Evolutionary conservation across 257 asterid genomes (phyloP).

Genomic region (Paraleonurus japonicus): DNA sequence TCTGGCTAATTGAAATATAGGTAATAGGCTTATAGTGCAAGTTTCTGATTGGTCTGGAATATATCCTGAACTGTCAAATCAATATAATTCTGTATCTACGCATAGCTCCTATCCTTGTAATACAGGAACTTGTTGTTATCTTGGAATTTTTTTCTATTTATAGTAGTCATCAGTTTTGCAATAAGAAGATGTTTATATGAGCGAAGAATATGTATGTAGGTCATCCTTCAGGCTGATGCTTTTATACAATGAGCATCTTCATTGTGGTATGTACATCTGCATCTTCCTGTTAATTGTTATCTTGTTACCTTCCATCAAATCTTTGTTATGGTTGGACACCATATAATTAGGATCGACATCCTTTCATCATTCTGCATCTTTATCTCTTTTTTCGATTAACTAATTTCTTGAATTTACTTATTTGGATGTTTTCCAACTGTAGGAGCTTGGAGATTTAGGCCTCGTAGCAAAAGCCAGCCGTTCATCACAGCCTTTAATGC

Average conservation of each 20-base stretch:
- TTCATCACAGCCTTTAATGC: constrained; percentile 87
- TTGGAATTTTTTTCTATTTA: neutral
- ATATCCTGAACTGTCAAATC: neutral
- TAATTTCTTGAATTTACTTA: constrained; percentile 8
- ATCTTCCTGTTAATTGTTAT: too few relatives aligned
- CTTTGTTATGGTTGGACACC: constrained; percentile 1
- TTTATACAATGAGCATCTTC: neutral
- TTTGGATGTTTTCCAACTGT: constrained; percentile 20
- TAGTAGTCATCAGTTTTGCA: neutral
- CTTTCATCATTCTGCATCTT: neutral
- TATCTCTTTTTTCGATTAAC: neutral
- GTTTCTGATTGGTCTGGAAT: neutral
- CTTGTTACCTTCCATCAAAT: too few relatives aligned
- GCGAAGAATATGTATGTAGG: constrained; percentile 8
- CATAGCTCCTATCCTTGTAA: constrained; percentile 1
- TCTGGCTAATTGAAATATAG: constrained; percentile 7
- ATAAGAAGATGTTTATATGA: neutral
- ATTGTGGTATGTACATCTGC: too few relatives aligned
- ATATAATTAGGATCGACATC: neutral
- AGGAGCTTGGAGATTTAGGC: constrained; percentile 96
- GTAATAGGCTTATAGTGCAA: neutral
- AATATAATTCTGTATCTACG: neutral
- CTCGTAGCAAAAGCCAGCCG: constrained; percentile 92
- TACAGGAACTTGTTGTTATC: neutral
- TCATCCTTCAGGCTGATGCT: constrained; percentile 18